phyloP scores from a whole-genome alignment of 208 protist genomes.

The Angomonas ambiguus region DNA sequence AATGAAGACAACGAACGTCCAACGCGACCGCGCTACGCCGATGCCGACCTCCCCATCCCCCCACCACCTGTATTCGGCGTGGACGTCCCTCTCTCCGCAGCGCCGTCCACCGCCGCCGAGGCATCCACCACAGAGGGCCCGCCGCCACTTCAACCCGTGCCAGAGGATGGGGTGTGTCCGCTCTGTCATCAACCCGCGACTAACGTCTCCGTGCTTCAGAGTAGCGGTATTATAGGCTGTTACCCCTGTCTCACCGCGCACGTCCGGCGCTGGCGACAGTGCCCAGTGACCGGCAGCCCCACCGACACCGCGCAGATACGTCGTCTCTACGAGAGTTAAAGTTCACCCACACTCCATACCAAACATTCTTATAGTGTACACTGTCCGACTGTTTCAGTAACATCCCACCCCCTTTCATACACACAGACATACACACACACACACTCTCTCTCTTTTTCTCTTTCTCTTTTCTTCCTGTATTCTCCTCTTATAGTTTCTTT shows the following conservation, averaged over 20 bases:
- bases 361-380: no score
- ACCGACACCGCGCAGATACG: slow-evolving; percentile 58
- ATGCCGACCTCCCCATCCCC: slow-evolving; percentile 50
- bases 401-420: no score
- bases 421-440: no score
- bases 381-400: no score
- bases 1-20: slow-evolving; percentile 12
- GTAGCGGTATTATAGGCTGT: slow-evolving; percentile 72
- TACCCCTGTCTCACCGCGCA: slow-evolving; percentile 68
- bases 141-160: slow-evolving; percentile 10
- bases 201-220: slow-evolving; percentile 61
- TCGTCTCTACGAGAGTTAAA: slow-evolving; percentile 72
- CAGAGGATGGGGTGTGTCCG: slow-evolving; percentile 52
- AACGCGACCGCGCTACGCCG: slow-evolving; percentile 1
- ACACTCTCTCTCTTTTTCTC: no score
- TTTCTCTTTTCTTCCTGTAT: no score
- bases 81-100: slow-evolving; percentile 30
- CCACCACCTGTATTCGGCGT: slow-evolving; percentile 59
- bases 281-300: slow-evolving; percentile 50
- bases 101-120: no score
- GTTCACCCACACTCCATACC: no score
- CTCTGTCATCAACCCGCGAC: slow-evolving; percentile 51
- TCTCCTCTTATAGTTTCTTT: no score
- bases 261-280: slow-evolving; percentile 43
- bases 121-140: not conserved